Percentiles rank a stretch among this genome's conserved stretches.
phyloP scores from a whole-genome alignment of 2,329 filamentous ascomycete species.

The Iodosphaeria phyllophila region DNA sequence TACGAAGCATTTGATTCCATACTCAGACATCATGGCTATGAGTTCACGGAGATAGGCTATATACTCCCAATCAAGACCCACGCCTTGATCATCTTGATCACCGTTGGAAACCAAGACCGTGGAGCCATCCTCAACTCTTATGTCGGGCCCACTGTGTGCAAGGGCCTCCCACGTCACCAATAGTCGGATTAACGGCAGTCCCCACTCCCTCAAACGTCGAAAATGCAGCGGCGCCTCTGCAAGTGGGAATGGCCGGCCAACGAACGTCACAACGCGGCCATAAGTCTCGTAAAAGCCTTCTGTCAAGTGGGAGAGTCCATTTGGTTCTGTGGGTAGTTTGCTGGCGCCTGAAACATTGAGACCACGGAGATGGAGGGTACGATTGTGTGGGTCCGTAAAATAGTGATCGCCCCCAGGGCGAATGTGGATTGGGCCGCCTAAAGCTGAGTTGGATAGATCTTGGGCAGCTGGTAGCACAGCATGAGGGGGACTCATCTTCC shows the following conservation, averaged over 20 bases:
- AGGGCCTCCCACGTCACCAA: constrained; percentile 24
- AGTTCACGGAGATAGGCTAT: constrained; percentile 18
- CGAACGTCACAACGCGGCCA: constrained; percentile 19
- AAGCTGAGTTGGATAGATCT: constrained; percentile 16
- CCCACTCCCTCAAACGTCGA: constrained; percentile 18
- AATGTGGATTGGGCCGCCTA: constrained; percentile 14
- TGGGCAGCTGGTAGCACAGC: too few species aligned
- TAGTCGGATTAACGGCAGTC: constrained; percentile 18
- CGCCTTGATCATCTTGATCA: too few species aligned
- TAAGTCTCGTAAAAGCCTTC: constrained; percentile 21
- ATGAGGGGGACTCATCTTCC: too few species aligned
- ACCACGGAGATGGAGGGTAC: constrained; percentile 19
- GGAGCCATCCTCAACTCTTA: too few species aligned
- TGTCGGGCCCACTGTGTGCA: constrained; percentile 14
- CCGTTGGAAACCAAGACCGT: too few species aligned
- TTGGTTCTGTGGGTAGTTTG: constrained; percentile 18
- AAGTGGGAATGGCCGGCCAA: constrained; percentile 18
- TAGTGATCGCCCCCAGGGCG: constrained; percentile 9
- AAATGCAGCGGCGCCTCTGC: constrained; percentile 20
- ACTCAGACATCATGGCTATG: constrained; percentile 17
- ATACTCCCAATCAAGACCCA: constrained; percentile 19
- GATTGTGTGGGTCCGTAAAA: constrained; percentile 18
- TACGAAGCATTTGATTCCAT: constrained; percentile 21
- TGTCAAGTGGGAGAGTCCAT: constrained; percentile 19
- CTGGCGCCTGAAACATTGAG: constrained; percentile 22